Evolutionary conservation across 2,329 filamentous ascomycete species (phyloP), one percentile per base, ranked within the genome.

Genomic region (Sporothrix inflata): DNA sequence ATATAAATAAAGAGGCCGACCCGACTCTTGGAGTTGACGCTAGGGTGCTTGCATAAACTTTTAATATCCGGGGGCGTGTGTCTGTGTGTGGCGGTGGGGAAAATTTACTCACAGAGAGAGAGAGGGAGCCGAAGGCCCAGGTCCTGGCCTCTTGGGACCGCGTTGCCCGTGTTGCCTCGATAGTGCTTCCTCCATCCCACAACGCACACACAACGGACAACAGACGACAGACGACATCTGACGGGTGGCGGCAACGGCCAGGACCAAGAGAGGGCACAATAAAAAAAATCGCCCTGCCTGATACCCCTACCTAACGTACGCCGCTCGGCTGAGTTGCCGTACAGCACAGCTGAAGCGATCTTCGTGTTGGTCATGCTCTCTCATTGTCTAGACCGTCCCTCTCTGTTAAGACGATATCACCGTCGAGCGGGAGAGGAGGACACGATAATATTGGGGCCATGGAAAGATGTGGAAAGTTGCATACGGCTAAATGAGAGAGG

Each of bases 21-120:
- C 71, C 63, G 53, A 61, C 51, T 71, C 21, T 30, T 73, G 61
- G 68, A 51, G 27, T 68, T 45, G 14, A 12, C 57, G 42, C 70
- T 72, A 71, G 67, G 63, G 63, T 61, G 57, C 42, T 38, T 74
- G 73, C 73, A 74, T 74, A 70, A 74, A 73, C 45, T 38, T 49
- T 71, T 74, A 74, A 74, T 74, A 74, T 74, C 73, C 67, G 70
- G 71, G 67, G 57, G 73, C 60, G 63, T 34, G 65, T 34, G 42
- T 66, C 45, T 38, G 42, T 67, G 47, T 40, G 68, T 71, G 68
- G 71, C 40, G 47, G 73, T 65, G 71, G 69, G 47, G 57, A 34
- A 34, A 55, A n/a, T n/a, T n/a, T n/a, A n/a, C n/a, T n/a, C n/a
- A n/a, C n/a, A n/a, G 38, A 69, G 11, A 42, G 34, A 19, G 67